Conservation (phyloP, 371 early-diverging fungal species). For the Amoeboaphelidium occidentale region DNA sequence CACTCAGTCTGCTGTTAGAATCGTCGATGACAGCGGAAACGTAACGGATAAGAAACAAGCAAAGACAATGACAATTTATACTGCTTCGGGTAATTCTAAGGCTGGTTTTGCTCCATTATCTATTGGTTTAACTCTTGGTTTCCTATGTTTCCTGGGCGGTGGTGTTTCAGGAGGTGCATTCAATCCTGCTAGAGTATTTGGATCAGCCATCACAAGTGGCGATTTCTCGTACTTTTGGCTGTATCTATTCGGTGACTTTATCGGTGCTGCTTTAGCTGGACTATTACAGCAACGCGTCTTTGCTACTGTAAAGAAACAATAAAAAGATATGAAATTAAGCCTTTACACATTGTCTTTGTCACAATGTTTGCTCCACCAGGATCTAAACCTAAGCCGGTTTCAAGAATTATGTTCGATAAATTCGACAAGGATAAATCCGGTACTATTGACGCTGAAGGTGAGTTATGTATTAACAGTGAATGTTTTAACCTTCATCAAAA, state of each 20-base stretch:
- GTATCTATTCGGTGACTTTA: conserved; percentile 27
- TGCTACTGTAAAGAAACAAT: not conserved
- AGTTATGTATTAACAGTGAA: too few species aligned
- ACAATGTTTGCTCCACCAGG: too few species aligned
- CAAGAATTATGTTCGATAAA: too few species aligned
- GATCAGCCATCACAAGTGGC: conserved; percentile 21
- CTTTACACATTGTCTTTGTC: not conserved
- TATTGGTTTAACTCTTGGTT: conserved; percentile 36
- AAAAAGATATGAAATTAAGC: not conserved
- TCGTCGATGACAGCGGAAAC: conserved; percentile 3
- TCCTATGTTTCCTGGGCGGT: conserved; percentile 31
- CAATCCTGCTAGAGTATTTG: conserved; percentile 41
- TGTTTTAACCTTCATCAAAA: too few species aligned
- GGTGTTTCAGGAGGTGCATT: conserved; percentile 40
- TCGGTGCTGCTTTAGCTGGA: conserved; percentile 33
- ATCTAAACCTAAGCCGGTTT: too few species aligned
- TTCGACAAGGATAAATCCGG: too few species aligned
- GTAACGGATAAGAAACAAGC: conserved; percentile 8
- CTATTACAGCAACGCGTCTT: not conserved
- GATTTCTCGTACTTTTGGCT: conserved; percentile 28
- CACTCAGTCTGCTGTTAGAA: conserved; percentile 20
- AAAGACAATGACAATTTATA: conserved; percentile 27
- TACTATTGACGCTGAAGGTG: too few species aligned
- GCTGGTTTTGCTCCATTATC: conserved; percentile 31
- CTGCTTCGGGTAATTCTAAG: conserved; percentile 28